phyloP scores from a whole-genome alignment of 768 basidiomycete genomes.

The Austroboletus eburneus region DNA sequence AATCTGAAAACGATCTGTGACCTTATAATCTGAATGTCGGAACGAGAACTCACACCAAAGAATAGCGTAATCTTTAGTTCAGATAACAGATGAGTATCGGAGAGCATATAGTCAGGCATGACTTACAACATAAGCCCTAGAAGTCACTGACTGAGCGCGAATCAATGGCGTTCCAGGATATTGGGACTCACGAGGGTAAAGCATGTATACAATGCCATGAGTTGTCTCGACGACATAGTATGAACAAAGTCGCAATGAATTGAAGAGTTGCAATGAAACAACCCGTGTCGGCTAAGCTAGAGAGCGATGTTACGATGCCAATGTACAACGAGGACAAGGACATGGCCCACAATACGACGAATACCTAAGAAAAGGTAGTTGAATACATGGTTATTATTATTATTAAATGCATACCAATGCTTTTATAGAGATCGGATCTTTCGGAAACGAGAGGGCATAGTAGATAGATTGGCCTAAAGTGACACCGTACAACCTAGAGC shows the following conservation, averaged over 20 bases:
- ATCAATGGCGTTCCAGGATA: not conserved
- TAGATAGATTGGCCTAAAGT: constrained; percentile 10
- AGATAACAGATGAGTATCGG: not conserved
- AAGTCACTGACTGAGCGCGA: not conserved
- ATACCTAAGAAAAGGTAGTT: constrained; percentile 1
- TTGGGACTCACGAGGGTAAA: not conserved
- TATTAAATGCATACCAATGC: not conserved
- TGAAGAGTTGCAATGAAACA: not conserved
- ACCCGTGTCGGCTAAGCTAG: not conserved
- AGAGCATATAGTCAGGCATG: not conserved
- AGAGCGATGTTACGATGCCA: not conserved
- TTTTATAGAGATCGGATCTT: constrained; percentile 3
- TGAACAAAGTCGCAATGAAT: not conserved
- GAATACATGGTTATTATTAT: not conserved
- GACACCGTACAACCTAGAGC: constrained; percentile 6
- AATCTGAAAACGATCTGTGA: not conserved
- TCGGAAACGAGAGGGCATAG: constrained; percentile 10
- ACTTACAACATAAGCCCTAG: not conserved
- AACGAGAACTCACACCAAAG: not conserved
- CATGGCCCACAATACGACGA: not conserved
- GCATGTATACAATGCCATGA: not conserved
- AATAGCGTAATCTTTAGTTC: not conserved
- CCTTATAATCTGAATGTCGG: not conserved
- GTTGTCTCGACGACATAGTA: not conserved
- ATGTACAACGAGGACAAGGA: not conserved